phyloP scores from a whole-genome alignment of 768 basidiomycete genomes.

The Lactifluus piperatus region DNA sequence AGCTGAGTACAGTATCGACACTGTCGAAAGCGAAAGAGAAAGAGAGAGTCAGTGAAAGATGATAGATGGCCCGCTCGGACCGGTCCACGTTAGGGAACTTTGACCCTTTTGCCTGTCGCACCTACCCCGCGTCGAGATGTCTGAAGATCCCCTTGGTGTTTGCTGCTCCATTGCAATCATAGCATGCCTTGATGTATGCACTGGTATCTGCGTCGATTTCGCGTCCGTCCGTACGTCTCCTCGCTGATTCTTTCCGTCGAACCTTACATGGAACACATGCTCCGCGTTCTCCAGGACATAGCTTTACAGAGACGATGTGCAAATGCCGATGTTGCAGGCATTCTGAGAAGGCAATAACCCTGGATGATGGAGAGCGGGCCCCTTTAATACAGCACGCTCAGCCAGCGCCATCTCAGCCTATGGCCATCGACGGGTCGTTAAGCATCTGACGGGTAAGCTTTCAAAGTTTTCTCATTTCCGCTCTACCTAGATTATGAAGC shows the following conservation, averaged over 20 bases:
- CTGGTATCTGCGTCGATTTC: constrained; percentile 15
- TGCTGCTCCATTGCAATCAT: constrained; percentile 9
- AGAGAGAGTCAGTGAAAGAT: too few relatives aligned
- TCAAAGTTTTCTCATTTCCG: not conserved
- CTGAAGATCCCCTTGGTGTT: not conserved
- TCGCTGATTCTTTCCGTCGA: not conserved
- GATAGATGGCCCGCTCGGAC: too few relatives aligned
- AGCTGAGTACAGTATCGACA: too few relatives aligned
- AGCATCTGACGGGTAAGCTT: not conserved
- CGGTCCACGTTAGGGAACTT: too few relatives aligned
- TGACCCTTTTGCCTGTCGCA: too few relatives aligned
- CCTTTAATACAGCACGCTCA: constrained; percentile 11
- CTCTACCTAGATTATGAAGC: too few relatives aligned
- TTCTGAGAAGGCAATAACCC: not conserved
- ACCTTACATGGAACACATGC: not conserved
- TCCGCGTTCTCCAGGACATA: not conserved
- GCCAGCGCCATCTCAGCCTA: not conserved
- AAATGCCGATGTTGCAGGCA: not conserved
- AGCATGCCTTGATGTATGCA: constrained; percentile 12
- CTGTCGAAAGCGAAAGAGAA: too few relatives aligned
- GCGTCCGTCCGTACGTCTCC: constrained; percentile 7
- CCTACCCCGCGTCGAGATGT: not conserved
- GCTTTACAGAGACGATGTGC: constrained; percentile 6
- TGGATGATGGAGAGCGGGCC: not conserved
- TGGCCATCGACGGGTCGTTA: not conserved